Percentiles rank a stretch among this genome's conserved stretches.
These are phyloP conservation scores for Harringtonia lauricola DNA, from an alignment of 2,329 filamentous ascomycete genomes.

Conservation along the genomic window DNA sequence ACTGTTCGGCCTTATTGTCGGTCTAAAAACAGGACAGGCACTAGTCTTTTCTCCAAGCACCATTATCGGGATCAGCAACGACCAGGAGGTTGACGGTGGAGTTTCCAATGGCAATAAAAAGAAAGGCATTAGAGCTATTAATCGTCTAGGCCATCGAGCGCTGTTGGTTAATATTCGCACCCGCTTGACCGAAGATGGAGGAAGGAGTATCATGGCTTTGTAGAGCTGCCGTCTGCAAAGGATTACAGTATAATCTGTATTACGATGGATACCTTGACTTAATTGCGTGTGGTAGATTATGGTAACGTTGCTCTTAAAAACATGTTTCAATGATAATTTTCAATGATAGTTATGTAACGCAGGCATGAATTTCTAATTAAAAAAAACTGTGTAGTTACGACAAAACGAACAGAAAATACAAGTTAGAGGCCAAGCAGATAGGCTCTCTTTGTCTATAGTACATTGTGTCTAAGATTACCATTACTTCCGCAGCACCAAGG, in stretches of 20 bases:
- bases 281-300: too few relatives aligned
- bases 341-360: too few relatives aligned
- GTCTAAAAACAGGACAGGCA: constrained; percentile 31
- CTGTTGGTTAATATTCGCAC: constrained; percentile 28
- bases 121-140: constrained; percentile 6
- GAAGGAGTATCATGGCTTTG: constrained; percentile 31
- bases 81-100: not conserved
- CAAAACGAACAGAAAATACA: too few relatives aligned
- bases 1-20: constrained; percentile 31
- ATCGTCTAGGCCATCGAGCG: constrained; percentile 24
- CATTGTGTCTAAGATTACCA: not conserved
- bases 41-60: constrained; percentile 35
- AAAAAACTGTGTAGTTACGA: too few relatives aligned
- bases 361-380: too few relatives aligned
- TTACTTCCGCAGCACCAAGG: not conserved
- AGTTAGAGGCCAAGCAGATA: too few relatives aligned
- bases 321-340: too few relatives aligned
- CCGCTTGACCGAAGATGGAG: constrained; percentile 33
- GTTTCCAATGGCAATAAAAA: not conserved
- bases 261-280: too few relatives aligned
- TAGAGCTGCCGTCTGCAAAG: too few relatives aligned
- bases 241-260: too few relatives aligned
- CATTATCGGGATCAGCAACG: constrained; percentile 18
- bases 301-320: too few relatives aligned
- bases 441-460: not conserved